Conservation (phyloP, 257 asterid genomes). For the Solanum pennellii region DNA sequence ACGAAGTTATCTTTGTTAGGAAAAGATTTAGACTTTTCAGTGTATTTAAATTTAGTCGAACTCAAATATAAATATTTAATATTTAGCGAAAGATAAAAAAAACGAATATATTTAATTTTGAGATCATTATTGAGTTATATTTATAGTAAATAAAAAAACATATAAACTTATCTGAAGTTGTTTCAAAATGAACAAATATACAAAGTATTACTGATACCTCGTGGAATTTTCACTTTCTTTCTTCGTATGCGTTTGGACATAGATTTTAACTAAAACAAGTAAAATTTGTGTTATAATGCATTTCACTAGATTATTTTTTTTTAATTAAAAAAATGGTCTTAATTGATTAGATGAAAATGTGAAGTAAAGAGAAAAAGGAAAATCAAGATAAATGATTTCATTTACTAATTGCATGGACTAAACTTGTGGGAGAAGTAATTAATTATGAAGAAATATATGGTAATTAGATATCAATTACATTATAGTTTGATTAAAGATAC, state of each 20-base stretch:
- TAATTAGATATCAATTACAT: background rate
- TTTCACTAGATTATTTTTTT: background rate
- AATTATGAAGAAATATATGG: background rate
- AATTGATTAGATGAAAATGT: background rate
- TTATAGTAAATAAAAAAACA: background rate
- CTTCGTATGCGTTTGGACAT: background rate
- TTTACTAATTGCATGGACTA: background rate
- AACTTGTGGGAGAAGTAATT: background rate
- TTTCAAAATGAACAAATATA: background rate
- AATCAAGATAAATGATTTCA: background rate
- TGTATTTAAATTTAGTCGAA: too few species aligned
- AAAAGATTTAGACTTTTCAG: rapidly evolving
- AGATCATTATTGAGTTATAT: background rate
- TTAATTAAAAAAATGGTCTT: background rate
- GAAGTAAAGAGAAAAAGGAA: background rate
- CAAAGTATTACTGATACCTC: background rate
- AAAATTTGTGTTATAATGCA: background rate
- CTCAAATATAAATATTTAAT: rapidly evolving
- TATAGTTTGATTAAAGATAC: background rate
- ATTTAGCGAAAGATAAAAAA: background rate
- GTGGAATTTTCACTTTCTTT: background rate
- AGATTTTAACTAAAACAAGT: background rate
- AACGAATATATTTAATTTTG: background rate
- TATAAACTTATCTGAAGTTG: background rate
- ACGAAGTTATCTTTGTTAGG: too few species aligned